Base-by-base conservation (phyloP, 2,329 filamentous ascomycete species). In the Epichloe uncinata region DNA sequence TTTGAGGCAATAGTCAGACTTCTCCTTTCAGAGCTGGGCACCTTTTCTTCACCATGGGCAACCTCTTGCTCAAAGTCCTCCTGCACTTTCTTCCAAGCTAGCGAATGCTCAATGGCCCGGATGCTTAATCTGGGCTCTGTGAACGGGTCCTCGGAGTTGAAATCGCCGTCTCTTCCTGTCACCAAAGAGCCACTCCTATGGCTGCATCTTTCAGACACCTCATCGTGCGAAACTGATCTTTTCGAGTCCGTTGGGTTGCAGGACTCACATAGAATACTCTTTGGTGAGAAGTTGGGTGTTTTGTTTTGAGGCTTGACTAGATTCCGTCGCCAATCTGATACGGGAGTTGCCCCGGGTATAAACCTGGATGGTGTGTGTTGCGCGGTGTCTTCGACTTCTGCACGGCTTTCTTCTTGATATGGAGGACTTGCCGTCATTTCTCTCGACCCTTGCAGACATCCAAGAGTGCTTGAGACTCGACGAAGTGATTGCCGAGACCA, bases 91-190 rank as follows among this genome's bases (percentile, higher is more conserved):
- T 54, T 56, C 22, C 51, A 56, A 18, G 59, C 57, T n/a, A 64
- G 53, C 3, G 57, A 60, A 11, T 58, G 52, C 50, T 64, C 62
- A 36, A 64, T 51, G 34, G 63, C 56, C 47, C 57, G 58, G 20
- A 64, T 48, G 46, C 56, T 61, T 42, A 63, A 42, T 34, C 55
- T 54, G 26, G 60, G 52, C 33, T 53, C 52, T 9, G 52, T 50
- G 30, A 47, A 47, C 13, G 42, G 42, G 37, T 52, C 35, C n/a
- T 43, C 52, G 11, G 49, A 18, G 33, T 42, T 33, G 18, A 46
- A 40, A 20, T 13, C 52, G 42, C 11, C 35, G 35, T 12, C 53
- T 45, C 18, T 38, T 16, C 2, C 48, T 40, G 2, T 43, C 44
- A 38, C 43, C 13, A 43, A 38, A 13, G 49, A 43, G 5, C 20